These are phyloP conservation scores for Candida boleticola DNA, from an alignment of 805 yeast genomes.

Conservation along the genomic window DNA sequence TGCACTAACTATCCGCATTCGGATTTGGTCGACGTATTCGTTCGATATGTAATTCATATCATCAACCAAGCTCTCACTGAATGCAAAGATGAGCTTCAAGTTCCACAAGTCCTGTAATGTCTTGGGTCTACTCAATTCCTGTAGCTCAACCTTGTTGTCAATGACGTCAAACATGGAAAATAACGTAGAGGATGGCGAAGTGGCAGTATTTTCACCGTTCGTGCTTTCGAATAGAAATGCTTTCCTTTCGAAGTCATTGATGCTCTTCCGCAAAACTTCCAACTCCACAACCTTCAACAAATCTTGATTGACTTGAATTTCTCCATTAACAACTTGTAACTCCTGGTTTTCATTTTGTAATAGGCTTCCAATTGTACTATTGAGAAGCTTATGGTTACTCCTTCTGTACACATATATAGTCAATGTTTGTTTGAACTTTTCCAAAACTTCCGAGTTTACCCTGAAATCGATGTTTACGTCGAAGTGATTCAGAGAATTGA, in stretches of 20 bases:
- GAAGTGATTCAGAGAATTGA: conserved; percentile 50
- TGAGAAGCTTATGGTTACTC: conserved; percentile 37
- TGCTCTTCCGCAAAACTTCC: conserved; percentile 18
- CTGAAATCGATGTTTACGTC: conserved; percentile 48
- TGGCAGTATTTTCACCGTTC: conserved; percentile 14
- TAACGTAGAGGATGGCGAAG: conserved; percentile 20
- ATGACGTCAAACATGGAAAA: conserved; percentile 45
- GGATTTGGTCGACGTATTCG: not conserved
- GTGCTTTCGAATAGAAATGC: conserved; percentile 26
- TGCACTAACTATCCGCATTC: not conserved
- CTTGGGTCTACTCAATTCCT: conserved; percentile 41
- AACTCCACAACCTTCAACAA: conserved; percentile 22
- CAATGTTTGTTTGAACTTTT: conserved; percentile 40
- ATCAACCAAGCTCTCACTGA: conserved; percentile 38
- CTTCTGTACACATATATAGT: conserved; percentile 54
- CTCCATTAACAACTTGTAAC: conserved; percentile 25
- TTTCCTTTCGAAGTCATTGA: conserved; percentile 28
- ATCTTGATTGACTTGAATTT: conserved; percentile 22
- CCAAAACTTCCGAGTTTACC: conserved; percentile 39
- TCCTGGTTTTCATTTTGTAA: conserved; percentile 34
- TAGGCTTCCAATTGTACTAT: conserved; percentile 30
- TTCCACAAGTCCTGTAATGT: conserved; percentile 61
- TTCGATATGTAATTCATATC: conserved; percentile 1
- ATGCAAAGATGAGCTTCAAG: conserved; percentile 58
- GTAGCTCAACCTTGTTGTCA: conserved; percentile 56